Evolutionary conservation across 495 filamentous ascomycete species (phyloP).

Genomic region (Hyaloscypha bicolor): DNA sequence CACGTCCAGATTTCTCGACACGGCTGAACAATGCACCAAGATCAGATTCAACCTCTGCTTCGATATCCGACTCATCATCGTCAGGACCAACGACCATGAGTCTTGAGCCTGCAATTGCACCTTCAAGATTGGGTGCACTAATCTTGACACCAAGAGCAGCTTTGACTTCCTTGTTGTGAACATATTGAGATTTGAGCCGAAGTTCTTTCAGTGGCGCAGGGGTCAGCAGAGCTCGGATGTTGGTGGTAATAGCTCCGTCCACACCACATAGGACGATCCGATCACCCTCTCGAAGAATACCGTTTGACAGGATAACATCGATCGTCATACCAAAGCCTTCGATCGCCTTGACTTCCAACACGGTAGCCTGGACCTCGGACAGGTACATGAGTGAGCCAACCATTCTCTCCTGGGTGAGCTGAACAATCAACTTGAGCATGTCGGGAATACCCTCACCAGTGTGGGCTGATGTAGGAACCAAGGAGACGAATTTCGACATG

Average conservation of each 20-base stretch:
- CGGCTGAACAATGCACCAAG: conserved; percentile 86
- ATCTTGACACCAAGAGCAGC: conserved; percentile 99
- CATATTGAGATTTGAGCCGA: conserved; percentile 88
- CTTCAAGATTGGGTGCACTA: conserved; percentile 91
- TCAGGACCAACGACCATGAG: conserved; percentile 91
- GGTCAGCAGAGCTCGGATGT: conserved; percentile 94
- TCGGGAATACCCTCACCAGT: conserved; percentile 99
- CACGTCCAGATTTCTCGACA: conserved; percentile 86
- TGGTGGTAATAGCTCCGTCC: conserved; percentile 90
- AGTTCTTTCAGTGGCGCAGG: conserved; percentile 94
- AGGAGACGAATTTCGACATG: conserved; percentile 87
- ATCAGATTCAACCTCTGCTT: conserved; percentile 96
- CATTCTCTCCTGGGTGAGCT: conserved; percentile 96
- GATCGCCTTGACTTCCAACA: conserved; percentile 98
- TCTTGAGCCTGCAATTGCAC: conserved; percentile 95
- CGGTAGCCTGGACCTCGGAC: conserved; percentile 95
- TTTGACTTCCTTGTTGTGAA: conserved; percentile 99
- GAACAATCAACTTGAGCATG: conserved; percentile 94
- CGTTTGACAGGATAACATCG: conserved; percentile 95
- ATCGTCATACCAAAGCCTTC: conserved; percentile 99
- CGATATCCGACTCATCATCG: conserved; percentile 94
- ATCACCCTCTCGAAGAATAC: conserved; percentile 92
- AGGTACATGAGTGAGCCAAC: conserved; percentile 97
- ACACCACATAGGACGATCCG: conserved; percentile 93
- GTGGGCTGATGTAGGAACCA: conserved; percentile 96